A percentile compares a stretch with the other conserved stretches of the same genome.
phyloP scores from a whole-genome alignment of 139 green algal species.

The Coelastrella sp. region DNA sequence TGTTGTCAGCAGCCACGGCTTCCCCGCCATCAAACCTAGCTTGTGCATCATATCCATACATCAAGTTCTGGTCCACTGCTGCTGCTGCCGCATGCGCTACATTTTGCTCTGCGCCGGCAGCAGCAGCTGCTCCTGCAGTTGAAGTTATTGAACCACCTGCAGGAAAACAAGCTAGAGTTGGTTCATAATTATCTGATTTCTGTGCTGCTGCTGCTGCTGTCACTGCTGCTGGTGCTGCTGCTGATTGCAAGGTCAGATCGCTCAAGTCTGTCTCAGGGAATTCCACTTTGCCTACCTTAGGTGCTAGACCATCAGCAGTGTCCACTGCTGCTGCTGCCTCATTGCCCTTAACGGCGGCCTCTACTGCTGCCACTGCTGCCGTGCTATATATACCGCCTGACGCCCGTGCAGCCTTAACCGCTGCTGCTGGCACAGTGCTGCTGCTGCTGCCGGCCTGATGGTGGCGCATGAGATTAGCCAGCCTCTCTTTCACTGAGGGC shows the following conservation, averaged over 20 bases:
- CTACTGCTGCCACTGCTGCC: not conserved
- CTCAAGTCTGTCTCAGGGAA: no score
- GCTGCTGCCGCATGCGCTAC: not conserved
- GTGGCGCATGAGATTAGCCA: no score
- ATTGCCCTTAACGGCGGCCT: no score
- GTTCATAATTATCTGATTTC: not conserved
- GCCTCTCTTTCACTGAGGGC: no score
- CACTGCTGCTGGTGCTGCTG: not conserved
- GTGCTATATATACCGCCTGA: not conserved
- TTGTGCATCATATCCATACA: no score
- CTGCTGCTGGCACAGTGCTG: not conserved
- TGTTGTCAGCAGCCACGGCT: no score
- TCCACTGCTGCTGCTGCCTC: not conserved
- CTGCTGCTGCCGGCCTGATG: not conserved
- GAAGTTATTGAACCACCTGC: not conserved
- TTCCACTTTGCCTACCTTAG: no score
- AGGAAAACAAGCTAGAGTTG: no score
- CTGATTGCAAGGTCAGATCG: not conserved
- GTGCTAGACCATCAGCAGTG: not conserved
- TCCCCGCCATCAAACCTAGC: no score
- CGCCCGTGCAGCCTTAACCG: no score
- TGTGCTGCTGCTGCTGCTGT: not conserved
- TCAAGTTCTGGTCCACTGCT: not conserved
- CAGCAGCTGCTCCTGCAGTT: constrained; percentile 1
- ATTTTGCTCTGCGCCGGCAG: not conserved